Evolutionary conservation across 345 rosid species (phyloP), one percentile per base, ranked within the genome.

Genomic region (Physaria fendleri): DNA sequence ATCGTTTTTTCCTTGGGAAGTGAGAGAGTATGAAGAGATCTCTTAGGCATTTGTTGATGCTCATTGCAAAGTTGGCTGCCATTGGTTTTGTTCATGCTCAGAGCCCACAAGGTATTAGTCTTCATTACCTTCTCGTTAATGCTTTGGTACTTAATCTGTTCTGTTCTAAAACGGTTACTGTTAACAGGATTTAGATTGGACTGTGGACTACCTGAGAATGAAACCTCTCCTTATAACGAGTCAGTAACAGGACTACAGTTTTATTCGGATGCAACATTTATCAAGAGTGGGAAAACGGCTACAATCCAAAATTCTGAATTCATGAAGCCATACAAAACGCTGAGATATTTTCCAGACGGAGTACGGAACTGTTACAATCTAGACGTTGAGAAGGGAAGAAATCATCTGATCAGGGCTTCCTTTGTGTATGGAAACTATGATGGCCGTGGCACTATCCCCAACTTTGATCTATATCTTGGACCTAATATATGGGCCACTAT

Each of bases 341-440:
- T 63, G 10, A 74, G 75, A 17, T 54, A 43, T 47, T 77, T 77
- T 38, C 71, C 71, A 0, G 14, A 77, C 0, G 85, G 80, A 10
- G 21, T 0, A 4, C 69, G 49, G 16, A 77, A 77, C 29, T 77
- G 79, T 32, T 80, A 80, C 70, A 62, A 28, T 2, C 29, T 80
- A 2, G 22, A 1, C 2, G 73, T 74, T 0, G 5, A 5, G 2
- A 29, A 51, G 30, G 81, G 72, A 4, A 16, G 64, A 5, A 52
- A 40, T 0, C 61, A 80, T 53, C 1, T 72, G 11, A 64, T 75
- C 32, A 37, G 53, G n/a, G 76, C 71, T 7, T 0, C 0, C 16
- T 75, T 77, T 52, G 0, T 28, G 23, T 75, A 72, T 24, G 85
- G 79, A 30, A 77, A 75, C 8, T 80, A 80, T 39, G 85, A 80